Conservation (phyloP, 208 protist genomes). For the Leishmania tropica region DNA sequence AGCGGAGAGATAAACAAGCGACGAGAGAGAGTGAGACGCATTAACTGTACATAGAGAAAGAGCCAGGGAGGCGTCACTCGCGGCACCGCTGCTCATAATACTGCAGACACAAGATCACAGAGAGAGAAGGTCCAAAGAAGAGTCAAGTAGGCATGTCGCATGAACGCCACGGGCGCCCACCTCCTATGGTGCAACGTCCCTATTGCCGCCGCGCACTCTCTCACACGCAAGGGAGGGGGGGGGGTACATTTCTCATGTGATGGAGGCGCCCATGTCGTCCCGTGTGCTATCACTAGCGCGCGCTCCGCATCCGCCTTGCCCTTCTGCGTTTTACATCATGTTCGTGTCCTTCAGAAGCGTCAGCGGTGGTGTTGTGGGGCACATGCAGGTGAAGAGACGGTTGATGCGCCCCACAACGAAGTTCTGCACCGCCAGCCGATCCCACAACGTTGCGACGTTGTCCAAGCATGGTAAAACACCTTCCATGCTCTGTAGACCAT, state of each 20-base stretch:
- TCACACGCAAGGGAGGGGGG: neutral
- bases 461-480: conserved; percentile 34
- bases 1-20: neutral
- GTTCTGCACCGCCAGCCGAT: conserved; percentile 61
- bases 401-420: conserved; percentile 65
- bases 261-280: neutral
- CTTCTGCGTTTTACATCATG: conserved; percentile 26
- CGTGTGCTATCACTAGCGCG: neutral
- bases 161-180: neutral
- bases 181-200: neutral
- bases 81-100: neutral
- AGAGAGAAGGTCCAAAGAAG: neutral
- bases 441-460: conserved; percentile 32
- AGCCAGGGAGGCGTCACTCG: neutral
- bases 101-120: neutral
- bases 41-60: neutral
- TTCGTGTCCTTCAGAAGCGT: conserved; percentile 33
- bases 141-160: neutral
- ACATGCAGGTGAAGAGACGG: conserved; percentile 54
- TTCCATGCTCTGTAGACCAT: neutral
- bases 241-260: neutral
- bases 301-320: no score
- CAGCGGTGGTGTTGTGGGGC: conserved; percentile 54
- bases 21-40: neutral
- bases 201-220: neutral